Percentiles rank a stretch among this genome's conserved stretches.
phyloP scores from a whole-genome alignment of 345 rosid species.

The Eucalyptus leucophloia region DNA sequence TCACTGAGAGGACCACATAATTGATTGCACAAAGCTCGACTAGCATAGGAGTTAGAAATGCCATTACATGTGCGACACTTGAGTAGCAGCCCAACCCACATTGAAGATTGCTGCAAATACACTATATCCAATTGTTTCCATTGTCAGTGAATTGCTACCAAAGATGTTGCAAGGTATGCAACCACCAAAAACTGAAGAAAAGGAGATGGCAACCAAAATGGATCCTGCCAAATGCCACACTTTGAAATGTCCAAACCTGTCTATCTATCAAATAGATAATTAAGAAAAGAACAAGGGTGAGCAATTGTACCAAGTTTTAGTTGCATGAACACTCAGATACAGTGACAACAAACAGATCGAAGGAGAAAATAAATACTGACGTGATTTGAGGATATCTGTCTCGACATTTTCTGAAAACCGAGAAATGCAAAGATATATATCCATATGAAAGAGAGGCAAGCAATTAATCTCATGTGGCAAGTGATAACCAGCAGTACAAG shows the following conservation, averaged over 20 bases:
- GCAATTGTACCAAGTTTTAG: not conserved
- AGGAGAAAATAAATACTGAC: not conserved
- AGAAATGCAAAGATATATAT: not conserved
- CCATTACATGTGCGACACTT: conserved; percentile 92
- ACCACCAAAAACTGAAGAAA: conserved; percentile 94
- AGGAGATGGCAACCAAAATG: conserved; percentile 74
- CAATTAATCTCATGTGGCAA: not conserved
- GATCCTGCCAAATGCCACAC: conserved; percentile 96
- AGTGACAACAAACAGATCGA: not conserved
- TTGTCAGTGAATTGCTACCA: conserved; percentile 16
- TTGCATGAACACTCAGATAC: not conserved
- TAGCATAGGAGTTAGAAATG: not conserved
- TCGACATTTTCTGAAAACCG: not conserved
- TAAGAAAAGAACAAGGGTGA: not conserved
- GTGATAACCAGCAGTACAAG: not conserved
- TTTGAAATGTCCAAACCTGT: conserved; percentile 97
- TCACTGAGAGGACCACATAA: not conserved
- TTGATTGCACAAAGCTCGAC: not conserved
- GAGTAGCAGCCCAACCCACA: conserved; percentile 96
- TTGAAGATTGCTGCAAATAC: conserved; percentile 85
- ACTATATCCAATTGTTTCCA: conserved; percentile 76
- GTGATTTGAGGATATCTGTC: not conserved
- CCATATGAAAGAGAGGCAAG: not conserved
- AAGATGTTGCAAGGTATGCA: conserved; percentile 70
- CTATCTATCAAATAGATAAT: conserved; percentile 43